These are phyloP conservation scores for Chaetomiaceae sp. DNA, from an alignment of 2,329 filamentous ascomycete genomes.

Conservation along the genomic window DNA sequence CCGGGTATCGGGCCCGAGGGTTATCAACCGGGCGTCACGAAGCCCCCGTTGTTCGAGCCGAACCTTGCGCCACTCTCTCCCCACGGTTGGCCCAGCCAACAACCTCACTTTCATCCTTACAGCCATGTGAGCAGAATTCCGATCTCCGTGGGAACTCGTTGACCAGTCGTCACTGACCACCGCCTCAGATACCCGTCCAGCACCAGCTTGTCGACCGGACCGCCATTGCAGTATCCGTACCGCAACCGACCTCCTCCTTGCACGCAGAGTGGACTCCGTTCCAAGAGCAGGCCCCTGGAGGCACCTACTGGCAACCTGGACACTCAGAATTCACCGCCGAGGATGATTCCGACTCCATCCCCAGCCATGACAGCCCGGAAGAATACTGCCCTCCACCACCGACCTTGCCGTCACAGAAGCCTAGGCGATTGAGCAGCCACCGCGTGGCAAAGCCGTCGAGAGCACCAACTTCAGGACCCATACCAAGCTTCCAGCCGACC, in stretches of 20 bases:
- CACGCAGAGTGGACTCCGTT: conserved; percentile 18
- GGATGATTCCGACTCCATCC: conserved; percentile 25
- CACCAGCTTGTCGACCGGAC: not conserved
- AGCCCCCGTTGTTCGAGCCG: conserved; percentile 11
- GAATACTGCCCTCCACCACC: conserved; percentile 9
- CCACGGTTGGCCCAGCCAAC: conserved; percentile 15
- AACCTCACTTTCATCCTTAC: conserved; percentile 3
- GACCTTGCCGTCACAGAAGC: conserved; percentile 2
- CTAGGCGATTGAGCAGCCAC: conserved; percentile 12
- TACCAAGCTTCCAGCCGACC: not conserved
- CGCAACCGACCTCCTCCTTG: not conserved
- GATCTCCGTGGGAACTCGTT: no score
- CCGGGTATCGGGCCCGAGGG: conserved; percentile 3
- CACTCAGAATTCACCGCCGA: conserved; percentile 13
- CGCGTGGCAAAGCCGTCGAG: conserved; percentile 13
- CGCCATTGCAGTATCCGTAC: conserved; percentile 4
- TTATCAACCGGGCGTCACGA: conserved; percentile 7
- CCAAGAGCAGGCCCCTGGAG: conserved; percentile 4
- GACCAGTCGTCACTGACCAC: not conserved
- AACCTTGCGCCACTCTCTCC: conserved; percentile 3
- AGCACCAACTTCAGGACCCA: not conserved
- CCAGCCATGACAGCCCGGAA: conserved; percentile 18
- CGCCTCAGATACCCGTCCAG: not conserved
- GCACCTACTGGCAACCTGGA: conserved; percentile 15
- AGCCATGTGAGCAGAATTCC: conserved; percentile 14